Evolutionary conservation across 2,329 filamentous ascomycete species (phyloP).

Genomic region (Pseudopithomyces maydicus): DNA sequence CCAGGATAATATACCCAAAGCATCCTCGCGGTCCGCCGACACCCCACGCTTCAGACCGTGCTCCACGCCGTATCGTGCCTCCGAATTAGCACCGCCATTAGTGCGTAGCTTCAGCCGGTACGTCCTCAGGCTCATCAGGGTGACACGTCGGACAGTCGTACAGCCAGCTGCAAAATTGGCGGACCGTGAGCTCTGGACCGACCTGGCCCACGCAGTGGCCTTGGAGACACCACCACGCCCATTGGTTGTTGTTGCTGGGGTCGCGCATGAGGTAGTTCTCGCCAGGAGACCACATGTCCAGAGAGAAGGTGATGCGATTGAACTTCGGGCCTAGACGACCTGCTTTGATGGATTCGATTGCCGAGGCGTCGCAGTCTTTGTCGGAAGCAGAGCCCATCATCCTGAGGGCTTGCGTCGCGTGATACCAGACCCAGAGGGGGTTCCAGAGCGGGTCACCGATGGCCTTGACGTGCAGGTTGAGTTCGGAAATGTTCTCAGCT

Average conservation of each 20-base stretch:
- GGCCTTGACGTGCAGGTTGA: conserved; percentile 40
- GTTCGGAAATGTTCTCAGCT: conserved; percentile 22
- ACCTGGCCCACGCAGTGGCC: conserved; percentile 14
- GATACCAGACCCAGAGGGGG: conserved; percentile 47
- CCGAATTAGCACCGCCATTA: neutral
- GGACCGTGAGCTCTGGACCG: conserved; percentile 11
- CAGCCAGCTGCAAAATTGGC: conserved; percentile 21
- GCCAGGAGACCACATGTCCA: conserved; percentile 43
- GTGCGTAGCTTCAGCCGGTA: neutral
- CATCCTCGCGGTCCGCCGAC: neutral
- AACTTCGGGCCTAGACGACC: conserved; percentile 23
- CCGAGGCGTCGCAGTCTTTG: neutral
- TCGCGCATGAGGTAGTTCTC: conserved; percentile 40
- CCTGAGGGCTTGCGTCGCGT: conserved; percentile 41
- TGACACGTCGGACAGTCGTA: conserved; percentile 21
- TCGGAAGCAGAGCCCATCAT: conserved; percentile 26
- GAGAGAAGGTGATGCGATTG: conserved; percentile 38
- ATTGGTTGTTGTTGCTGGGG: conserved; percentile 22
- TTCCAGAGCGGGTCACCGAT: conserved; percentile 47
- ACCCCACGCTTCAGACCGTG: neutral
- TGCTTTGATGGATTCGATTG: conserved; percentile 1
- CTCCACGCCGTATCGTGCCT: neutral
- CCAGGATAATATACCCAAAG: neutral
- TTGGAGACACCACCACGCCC: conserved; percentile 42
- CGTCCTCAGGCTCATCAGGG: conserved; percentile 11